Conservation (phyloP, 2,329 filamentous ascomycete genomes). For the Claviceps capensis region DNA sequence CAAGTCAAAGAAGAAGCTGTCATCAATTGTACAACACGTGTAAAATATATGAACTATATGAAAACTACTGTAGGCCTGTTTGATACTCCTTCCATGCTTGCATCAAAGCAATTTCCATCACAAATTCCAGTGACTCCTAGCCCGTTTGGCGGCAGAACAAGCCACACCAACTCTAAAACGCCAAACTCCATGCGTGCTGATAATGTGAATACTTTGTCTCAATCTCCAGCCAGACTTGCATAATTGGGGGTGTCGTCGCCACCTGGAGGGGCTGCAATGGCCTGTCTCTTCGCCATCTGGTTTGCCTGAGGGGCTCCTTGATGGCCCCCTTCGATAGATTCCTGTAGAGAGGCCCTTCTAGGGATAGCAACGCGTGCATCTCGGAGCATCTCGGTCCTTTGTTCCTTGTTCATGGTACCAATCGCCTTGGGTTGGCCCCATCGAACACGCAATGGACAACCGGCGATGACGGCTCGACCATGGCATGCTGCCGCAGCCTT, state of each 20-base stretch:
- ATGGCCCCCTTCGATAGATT: constrained; percentile 22
- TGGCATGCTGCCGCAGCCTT: constrained; percentile 72
- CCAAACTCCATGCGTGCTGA: constrained; percentile 15
- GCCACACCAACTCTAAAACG: constrained; percentile 10
- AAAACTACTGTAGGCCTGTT: not conserved
- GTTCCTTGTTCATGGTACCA: constrained; percentile 79
- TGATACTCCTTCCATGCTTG: constrained; percentile 3
- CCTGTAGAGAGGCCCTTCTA: constrained; percentile 11
- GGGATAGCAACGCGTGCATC: constrained; percentile 43
- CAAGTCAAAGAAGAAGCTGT: not conserved
- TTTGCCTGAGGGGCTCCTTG: constrained; percentile 20
- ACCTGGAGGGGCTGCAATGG: constrained; percentile 67
- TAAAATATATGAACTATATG: constrained; percentile 1
- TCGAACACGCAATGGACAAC: constrained; percentile 76
- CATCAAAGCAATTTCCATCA: not conserved
- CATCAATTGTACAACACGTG: constrained; percentile 9
- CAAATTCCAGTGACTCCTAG: constrained; percentile 2
- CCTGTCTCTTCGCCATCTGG: constrained; percentile 14
- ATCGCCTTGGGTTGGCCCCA: constrained; percentile 91
- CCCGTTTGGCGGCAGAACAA: not conserved
- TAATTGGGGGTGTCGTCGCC: constrained; percentile 61
- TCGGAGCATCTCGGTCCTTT: constrained; percentile 65
- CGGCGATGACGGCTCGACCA: constrained; percentile 78
- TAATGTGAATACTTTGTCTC: constrained; percentile 15
- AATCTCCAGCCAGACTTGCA: constrained; percentile 74